phyloP scores from a whole-genome alignment of 371 early-diverging fungal genomes.

The Rhizopus sp. region DNA sequence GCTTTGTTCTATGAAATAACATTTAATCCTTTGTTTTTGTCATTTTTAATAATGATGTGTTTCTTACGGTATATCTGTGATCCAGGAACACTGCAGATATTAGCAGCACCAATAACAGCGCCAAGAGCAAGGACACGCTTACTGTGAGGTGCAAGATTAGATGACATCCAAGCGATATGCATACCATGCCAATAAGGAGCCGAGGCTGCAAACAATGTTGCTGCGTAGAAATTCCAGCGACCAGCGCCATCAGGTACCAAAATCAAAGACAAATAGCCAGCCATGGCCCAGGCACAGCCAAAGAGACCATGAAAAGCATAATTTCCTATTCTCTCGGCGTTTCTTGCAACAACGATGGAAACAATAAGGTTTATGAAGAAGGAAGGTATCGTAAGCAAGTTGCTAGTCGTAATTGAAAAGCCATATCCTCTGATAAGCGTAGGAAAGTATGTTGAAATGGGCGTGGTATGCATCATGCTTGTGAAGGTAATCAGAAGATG shows the following conservation, averaged over 20 bases:
- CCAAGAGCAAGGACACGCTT: constrained; percentile 31
- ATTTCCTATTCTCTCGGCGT: constrained; percentile 45
- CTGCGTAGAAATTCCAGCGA: constrained; percentile 42
- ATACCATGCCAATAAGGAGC: constrained; percentile 51
- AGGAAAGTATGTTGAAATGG: constrained; percentile 52
- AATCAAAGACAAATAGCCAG: constrained; percentile 44
- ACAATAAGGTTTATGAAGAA: constrained; percentile 41
- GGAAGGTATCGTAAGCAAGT: constrained; percentile 55
- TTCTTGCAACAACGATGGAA: constrained; percentile 42
- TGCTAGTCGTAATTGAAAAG: constrained; percentile 51
- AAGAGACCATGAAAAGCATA: constrained; percentile 49
- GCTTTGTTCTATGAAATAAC: constrained; percentile 9
- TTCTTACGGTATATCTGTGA: constrained; percentile 31
- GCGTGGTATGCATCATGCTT: constrained; percentile 45
- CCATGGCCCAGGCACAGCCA: constrained; percentile 41
- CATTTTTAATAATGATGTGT: too few species aligned
- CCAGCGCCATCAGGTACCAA: constrained; percentile 36
- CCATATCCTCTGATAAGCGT: constrained; percentile 53
- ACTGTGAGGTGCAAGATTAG: constrained; percentile 27
- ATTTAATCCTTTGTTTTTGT: not conserved
- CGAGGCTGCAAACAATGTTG: constrained; percentile 18
- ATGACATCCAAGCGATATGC: constrained; percentile 39
- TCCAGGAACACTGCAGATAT: constrained; percentile 30
- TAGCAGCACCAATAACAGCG: constrained; percentile 32
- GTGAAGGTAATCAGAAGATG: constrained; percentile 42